Conservation (phyloP, 352 stramenopile species). For the Phytophthora sansomeana region DNA sequence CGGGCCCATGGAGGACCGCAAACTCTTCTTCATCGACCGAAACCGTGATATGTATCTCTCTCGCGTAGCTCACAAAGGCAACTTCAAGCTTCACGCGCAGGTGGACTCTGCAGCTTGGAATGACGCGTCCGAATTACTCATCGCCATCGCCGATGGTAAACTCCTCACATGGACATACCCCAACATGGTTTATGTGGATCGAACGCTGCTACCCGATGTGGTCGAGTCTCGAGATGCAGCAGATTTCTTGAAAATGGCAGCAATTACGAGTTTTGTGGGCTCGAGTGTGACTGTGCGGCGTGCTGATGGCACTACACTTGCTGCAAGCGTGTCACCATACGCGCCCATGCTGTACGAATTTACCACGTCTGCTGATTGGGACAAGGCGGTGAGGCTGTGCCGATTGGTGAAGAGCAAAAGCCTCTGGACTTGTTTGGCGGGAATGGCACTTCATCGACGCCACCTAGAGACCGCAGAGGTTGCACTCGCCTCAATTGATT, state of each 20-base stretch:
- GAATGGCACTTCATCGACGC: conserved; percentile 88
- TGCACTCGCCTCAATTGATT: conserved; percentile 90
- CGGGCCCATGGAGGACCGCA: conserved; percentile 75
- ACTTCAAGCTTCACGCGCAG: conserved; percentile 90
- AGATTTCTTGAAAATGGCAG: conserved; percentile 88
- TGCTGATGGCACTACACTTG: conserved; percentile 89
- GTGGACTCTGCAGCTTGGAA: conserved; percentile 93
- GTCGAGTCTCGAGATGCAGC: conserved; percentile 77
- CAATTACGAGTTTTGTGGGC: conserved; percentile 90
- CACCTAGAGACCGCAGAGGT: conserved; percentile 94
- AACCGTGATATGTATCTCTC: conserved; percentile 90
- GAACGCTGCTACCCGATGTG: conserved; percentile 87
- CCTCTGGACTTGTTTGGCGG: conserved; percentile 92
- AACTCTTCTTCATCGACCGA: conserved; percentile 89
- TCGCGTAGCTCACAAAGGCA: conserved; percentile 59
- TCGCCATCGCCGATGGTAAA: conserved; percentile 90
- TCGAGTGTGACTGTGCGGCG: conserved; percentile 86
- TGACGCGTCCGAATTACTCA: conserved; percentile 87
- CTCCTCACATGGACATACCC: conserved; percentile 93
- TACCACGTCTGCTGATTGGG: conserved; percentile 81
- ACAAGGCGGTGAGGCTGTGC: conserved; percentile 92
- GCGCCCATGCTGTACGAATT: conserved; percentile 91
- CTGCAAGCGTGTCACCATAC: conserved; percentile 81
- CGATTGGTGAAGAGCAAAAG: conserved; percentile 91
- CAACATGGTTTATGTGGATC: conserved; percentile 92